phyloP scores from a whole-genome alignment of 257 asterid genomes.

The Solanum tarijense region DNA sequence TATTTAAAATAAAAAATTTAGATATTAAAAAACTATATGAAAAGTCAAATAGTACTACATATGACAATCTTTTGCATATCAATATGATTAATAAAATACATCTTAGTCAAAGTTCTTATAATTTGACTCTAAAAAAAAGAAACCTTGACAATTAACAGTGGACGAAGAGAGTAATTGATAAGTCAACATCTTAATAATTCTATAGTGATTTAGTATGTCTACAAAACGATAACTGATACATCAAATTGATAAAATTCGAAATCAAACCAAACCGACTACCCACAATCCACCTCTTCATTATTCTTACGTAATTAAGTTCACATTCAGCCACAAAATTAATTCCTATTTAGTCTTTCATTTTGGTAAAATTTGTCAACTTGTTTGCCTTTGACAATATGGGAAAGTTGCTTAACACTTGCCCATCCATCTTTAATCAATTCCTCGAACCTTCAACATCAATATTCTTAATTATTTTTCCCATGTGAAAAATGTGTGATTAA shows the following conservation, averaged over 20 bases:
- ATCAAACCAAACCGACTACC: neutral
- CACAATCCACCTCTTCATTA: neutral
- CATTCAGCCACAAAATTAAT: neutral
- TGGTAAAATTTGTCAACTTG: neutral
- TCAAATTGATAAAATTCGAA: too few species aligned
- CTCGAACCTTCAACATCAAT: neutral
- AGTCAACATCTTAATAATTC: too few species aligned
- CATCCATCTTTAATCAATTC: neutral
- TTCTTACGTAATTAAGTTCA: neutral
- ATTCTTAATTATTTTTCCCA: neutral
- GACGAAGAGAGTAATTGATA: too few species aligned
- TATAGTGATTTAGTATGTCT: neutral
- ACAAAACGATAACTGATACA: too few species aligned
- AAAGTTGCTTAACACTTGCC: neutral
- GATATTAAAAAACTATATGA: neutral
- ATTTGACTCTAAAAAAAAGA: neutral
- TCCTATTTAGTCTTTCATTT: neutral
- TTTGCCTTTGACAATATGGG: neutral
- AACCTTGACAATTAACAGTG: fast-evolving
- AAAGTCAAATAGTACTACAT: neutral
- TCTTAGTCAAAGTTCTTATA: neutral
- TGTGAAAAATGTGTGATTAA: neutral
- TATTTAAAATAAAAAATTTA: too few species aligned
- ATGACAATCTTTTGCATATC: neutral
- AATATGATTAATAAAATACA: too few species aligned